Evolutionary conservation across 345 rosid species (phyloP).

Genomic region (Durio zibethinus): DNA sequence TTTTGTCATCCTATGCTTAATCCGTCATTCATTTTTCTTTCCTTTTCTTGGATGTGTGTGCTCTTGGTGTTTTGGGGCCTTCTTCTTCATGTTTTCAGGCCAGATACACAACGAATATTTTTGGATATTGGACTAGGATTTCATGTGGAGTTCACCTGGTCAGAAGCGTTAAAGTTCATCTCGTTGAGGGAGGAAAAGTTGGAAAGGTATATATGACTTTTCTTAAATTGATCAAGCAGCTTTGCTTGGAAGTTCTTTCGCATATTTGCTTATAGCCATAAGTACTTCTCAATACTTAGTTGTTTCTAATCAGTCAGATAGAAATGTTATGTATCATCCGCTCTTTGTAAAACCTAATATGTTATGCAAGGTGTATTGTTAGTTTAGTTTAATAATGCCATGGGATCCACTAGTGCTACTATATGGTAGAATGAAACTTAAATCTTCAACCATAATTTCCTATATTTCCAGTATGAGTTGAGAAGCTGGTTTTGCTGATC

Average conservation of each 20-base stretch:
- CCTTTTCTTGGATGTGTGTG: background rate
- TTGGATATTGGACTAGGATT: slow-evolving; percentile 78
- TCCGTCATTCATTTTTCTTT: background rate
- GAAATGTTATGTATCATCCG: background rate
- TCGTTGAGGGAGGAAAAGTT: slow-evolving; percentile 59
- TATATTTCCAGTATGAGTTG: background rate
- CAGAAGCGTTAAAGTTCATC: slow-evolving; percentile 67
- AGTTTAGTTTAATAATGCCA: background rate
- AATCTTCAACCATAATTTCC: background rate
- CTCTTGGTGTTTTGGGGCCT: background rate
- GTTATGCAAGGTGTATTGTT: background rate
- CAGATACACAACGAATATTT: slow-evolving; percentile 63
- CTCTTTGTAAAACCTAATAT: background rate
- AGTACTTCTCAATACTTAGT: background rate
- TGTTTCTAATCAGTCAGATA: background rate
- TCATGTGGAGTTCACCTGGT: slow-evolving; percentile 79
- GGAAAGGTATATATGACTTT: slow-evolving; percentile 42
- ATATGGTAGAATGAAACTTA: background rate
- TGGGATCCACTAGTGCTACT: background rate
- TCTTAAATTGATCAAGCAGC: slow-evolving; percentile 5
- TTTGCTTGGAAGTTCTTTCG: background rate
- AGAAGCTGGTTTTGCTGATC: background rate
- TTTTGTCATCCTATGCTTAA: background rate
- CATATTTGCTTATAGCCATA: background rate
- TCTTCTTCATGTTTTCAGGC: slow-evolving; percentile 37